These are phyloP conservation scores for Coniosporium tulheliwenetii DNA, from an alignment of 2,329 filamentous ascomycete species.

Conservation along the genomic window DNA sequence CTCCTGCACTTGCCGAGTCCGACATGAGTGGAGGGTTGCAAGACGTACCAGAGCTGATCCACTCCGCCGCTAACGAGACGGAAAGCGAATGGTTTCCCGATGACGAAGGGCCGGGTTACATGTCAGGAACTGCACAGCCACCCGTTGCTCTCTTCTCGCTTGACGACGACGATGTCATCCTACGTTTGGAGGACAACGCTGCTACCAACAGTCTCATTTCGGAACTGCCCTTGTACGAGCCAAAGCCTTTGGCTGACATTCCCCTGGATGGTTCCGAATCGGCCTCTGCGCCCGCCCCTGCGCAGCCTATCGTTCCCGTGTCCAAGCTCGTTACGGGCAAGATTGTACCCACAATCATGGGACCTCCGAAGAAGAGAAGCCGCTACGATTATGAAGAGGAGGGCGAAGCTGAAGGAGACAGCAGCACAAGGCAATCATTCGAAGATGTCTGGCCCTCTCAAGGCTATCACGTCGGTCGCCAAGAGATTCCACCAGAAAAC, in stretches of 20 bases:
- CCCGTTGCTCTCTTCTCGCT: conserved; percentile 73
- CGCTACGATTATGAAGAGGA: conserved; percentile 72
- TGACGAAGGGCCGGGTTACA: conserved; percentile 24
- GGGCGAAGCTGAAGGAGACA: conserved; percentile 33
- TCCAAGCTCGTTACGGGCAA: conserved; percentile 78
- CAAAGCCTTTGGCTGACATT: conserved; percentile 35
- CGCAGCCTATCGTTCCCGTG: conserved; percentile 53
- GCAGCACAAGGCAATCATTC: conserved; percentile 19
- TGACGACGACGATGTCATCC: conserved; percentile 68
- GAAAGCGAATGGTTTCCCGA: conserved; percentile 21
- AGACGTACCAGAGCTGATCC: conserved; percentile 18
- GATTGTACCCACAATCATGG: conserved; percentile 51
- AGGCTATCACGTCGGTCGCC: conserved; percentile 17
- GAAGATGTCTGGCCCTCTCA: conserved; percentile 24
- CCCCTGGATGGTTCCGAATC: conserved; percentile 22
- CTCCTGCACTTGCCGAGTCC: too few relatives aligned
- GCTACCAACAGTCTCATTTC: conserved; percentile 62
- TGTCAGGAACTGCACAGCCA: conserved; percentile 26
- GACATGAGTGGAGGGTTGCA: too few relatives aligned
- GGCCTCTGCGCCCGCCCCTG: conserved; percentile 9
- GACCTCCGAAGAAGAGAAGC: conserved; percentile 58
- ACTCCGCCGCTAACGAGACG: conserved; percentile 19
- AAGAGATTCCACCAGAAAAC: conserved; percentile 42
- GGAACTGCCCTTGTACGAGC: conserved; percentile 67
- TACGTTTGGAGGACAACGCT: conserved; percentile 58